Evolutionary conservation across 2,329 filamentous ascomycete genomes (phyloP).

Genomic region (Raffaelea arxii): DNA sequence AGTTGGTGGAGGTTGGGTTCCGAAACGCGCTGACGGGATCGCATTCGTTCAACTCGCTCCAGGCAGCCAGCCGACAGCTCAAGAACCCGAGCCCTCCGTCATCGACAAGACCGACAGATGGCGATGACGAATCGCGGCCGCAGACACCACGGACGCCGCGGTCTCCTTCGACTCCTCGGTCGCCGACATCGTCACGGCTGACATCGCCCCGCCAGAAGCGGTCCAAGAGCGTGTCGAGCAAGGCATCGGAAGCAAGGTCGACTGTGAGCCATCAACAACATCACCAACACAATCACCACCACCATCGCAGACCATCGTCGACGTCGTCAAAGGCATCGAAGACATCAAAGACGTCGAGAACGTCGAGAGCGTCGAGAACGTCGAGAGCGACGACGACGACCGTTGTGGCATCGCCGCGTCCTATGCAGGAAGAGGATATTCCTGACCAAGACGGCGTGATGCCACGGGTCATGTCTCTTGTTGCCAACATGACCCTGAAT

Average conservation of each 20-base stretch:
- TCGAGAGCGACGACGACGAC: background rate
- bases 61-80: no score
- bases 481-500: slow-evolving; percentile 19
- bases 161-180: background rate
- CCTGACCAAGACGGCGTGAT: slow-evolving; percentile 10
- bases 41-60: no score
- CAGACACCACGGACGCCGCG: background rate
- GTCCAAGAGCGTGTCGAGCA: background rate
- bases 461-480: slow-evolving; percentile 19
- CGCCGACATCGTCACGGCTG: no score
- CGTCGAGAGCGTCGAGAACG: background rate
- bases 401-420: background rate
- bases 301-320: background rate
- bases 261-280: background rate
- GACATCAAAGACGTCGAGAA: background rate
- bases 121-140: no score
- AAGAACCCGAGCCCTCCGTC: no score
- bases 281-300: background rate
- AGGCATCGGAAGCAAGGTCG: no score
- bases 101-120: no score
- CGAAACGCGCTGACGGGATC: slow-evolving; percentile 19
- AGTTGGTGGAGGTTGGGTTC: slow-evolving; percentile 17
- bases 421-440: background rate
- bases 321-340: background rate
- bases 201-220: background rate